phyloP scores from a whole-genome alignment of 1,284 basidiomycete genomes.

The Fomitopsis betulina region DNA sequence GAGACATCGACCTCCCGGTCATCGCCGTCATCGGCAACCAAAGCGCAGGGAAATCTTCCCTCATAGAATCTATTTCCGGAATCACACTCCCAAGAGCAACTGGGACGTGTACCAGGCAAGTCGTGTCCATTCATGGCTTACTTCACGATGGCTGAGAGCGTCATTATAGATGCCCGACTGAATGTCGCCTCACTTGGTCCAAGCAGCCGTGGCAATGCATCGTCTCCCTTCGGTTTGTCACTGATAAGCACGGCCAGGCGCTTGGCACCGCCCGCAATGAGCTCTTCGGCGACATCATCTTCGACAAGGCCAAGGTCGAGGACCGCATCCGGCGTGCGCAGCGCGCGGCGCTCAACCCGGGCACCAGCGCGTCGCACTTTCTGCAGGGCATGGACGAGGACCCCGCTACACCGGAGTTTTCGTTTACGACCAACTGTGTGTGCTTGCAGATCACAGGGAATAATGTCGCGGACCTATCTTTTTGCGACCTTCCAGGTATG shows the following conservation, averaged over 20 bases:
- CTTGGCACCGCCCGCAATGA: constrained; percentile 37
- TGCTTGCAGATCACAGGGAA: constrained; percentile 64
- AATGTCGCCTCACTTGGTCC: constrained; percentile 54
- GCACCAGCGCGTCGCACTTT: constrained; percentile 26
- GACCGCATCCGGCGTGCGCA: constrained; percentile 67
- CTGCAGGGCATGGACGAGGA: constrained; percentile 34
- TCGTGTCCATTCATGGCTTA: neutral
- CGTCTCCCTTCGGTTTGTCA: constrained; percentile 46
- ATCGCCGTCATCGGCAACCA: constrained; percentile 46
- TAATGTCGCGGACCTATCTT: constrained; percentile 68
- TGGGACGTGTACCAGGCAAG: constrained; percentile 61
- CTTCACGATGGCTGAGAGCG: neutral
- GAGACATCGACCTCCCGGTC: constrained; percentile 64
- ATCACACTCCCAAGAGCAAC: constrained; percentile 62
- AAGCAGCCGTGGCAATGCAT: constrained; percentile 51
- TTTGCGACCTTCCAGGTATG: constrained; percentile 65
- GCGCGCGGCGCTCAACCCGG: constrained; percentile 65
- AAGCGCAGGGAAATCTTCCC: constrained; percentile 68
- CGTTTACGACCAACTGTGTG: constrained; percentile 64
- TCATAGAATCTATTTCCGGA: constrained; percentile 73
- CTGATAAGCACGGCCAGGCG: constrained; percentile 39
- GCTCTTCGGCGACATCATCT: constrained; percentile 51
- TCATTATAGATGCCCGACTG: constrained; percentile 57
- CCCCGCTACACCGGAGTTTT: constrained; percentile 32
- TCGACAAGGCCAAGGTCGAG: constrained; percentile 51